phyloP scores from a whole-genome alignment of 2,329 filamentous ascomycete species.

The Bertia moriformis region DNA sequence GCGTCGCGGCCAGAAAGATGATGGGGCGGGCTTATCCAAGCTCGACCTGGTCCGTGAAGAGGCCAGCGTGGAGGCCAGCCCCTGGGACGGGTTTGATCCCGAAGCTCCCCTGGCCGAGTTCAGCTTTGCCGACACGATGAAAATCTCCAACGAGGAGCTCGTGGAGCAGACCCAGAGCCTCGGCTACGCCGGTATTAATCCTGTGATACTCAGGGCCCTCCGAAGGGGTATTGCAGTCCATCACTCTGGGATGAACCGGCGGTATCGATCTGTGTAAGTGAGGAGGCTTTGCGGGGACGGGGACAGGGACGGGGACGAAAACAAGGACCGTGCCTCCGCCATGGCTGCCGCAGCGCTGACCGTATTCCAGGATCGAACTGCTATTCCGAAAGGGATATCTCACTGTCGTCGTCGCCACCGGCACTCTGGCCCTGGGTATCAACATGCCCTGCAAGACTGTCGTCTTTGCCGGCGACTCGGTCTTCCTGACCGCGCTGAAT shows the following conservation, averaged over 20 bases:
- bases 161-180: constrained; percentile 32
- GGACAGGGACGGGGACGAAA: too few species aligned
- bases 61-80: constrained; percentile 14
- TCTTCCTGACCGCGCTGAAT: constrained; percentile 61
- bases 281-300: constrained; percentile 1
- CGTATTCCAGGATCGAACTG: constrained; percentile 33
- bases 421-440: constrained; percentile 63
- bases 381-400: constrained; percentile 61
- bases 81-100: not conserved
- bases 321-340: too few species aligned
- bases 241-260: constrained; percentile 66
- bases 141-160: not conserved
- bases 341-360: too few species aligned
- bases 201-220: constrained; percentile 43
- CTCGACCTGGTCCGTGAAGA: too few species aligned
- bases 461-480: constrained; percentile 59
- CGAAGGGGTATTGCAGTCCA: constrained; percentile 60
- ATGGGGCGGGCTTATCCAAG: constrained; percentile 26
- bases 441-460: constrained; percentile 78
- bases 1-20: constrained; percentile 19
- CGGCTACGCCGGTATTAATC: constrained; percentile 27
- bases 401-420: constrained; percentile 59
- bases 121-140: constrained; percentile 35
- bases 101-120: constrained; percentile 17
- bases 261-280: constrained; percentile 52